Conservation (phyloP, 2,329 filamentous ascomycete species). For the Aspergillus candidus region DNA sequence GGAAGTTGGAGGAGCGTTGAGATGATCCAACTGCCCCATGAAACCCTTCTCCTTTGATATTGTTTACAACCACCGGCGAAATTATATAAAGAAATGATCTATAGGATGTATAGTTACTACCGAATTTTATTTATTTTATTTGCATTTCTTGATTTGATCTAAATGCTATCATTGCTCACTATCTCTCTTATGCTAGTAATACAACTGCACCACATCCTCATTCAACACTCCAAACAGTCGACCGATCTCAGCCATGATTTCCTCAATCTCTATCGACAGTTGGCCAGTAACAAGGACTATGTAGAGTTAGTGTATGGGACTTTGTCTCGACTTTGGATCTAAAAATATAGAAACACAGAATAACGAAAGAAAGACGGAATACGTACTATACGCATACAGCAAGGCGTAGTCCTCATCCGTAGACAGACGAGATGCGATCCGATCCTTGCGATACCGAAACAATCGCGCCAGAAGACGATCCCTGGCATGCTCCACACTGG, state of each 20-base stretch:
- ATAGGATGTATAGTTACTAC: no score
- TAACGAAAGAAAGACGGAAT: neutral
- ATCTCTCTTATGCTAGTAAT: slow-evolving; percentile 17
- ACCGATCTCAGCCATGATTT: slow-evolving; percentile 52
- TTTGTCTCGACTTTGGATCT: neutral
- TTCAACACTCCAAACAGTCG: slow-evolving; percentile 56
- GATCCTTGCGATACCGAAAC: slow-evolving; percentile 74
- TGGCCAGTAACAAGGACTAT: slow-evolving; percentile 58
- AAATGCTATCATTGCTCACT: no score
- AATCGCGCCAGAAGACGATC: slow-evolving; percentile 82
- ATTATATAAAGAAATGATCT: no score
- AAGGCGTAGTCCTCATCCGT: slow-evolving; percentile 71
- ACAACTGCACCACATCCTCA: slow-evolving; percentile 55
- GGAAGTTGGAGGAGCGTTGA: no score
- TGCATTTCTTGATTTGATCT: no score
- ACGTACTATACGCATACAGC: slow-evolving; percentile 78
- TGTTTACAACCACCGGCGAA: no score
- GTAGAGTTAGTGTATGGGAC: slow-evolving; percentile 1
- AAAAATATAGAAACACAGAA: neutral
- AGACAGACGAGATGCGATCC: slow-evolving; percentile 43
- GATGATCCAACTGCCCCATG: no score
- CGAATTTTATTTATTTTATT: neutral
- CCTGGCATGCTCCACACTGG: slow-evolving; percentile 71
- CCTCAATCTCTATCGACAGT: slow-evolving; percentile 49
- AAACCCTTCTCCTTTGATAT: no score